Percentiles rank a stretch among this genome's conserved stretches.
phyloP scores from a whole-genome alignment of 1,139 yeast genomes.

The Sugiyamaella sp. region DNA sequence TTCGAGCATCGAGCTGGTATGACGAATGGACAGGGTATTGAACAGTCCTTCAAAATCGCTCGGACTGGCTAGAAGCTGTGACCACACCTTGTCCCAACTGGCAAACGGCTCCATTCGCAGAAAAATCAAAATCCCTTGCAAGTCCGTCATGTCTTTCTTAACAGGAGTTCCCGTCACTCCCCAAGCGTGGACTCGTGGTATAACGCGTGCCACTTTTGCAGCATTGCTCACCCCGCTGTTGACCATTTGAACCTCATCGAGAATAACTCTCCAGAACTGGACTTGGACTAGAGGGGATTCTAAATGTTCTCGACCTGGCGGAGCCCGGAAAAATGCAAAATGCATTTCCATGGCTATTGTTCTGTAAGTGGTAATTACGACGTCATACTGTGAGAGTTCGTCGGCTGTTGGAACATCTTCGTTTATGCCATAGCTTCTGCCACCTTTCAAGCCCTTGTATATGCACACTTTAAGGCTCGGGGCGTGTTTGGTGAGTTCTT shows the following conservation, averaged over 20 bases:
- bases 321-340: slow-evolving; percentile 70
- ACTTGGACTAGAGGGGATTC: slow-evolving; percentile 78
- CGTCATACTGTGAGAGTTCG: slow-evolving; percentile 58
- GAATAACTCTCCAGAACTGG: slow-evolving; percentile 87
- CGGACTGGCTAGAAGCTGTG: slow-evolving; percentile 39
- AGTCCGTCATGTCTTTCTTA: slow-evolving; percentile 62
- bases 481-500: slow-evolving; percentile 66
- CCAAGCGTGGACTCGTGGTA: slow-evolving; percentile 91
- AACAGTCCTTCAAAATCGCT: slow-evolving; percentile 54
- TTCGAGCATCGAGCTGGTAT: slow-evolving; percentile 81
- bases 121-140: slow-evolving; percentile 70
- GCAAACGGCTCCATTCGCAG: slow-evolving; percentile 68
- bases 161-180: slow-evolving; percentile 97
- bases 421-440: slow-evolving; percentile 37
- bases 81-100: slow-evolving; percentile 37
- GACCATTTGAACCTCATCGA: slow-evolving; percentile 96
- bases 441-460: slow-evolving; percentile 54
- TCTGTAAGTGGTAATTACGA: slow-evolving; percentile 80
- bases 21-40: slow-evolving; percentile 63
- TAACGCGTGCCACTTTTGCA: slow-evolving; percentile 74
- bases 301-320: slow-evolving; percentile 29
- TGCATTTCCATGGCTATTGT: slow-evolving; percentile 76
- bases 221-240: slow-evolving; percentile 73
- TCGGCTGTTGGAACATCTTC: slow-evolving; percentile 45
- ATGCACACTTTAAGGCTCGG: slow-evolving; percentile 58